Base-by-base conservation (phyloP, 2,329 filamentous ascomycete genomes). In the Camillea tinctor region DNA sequence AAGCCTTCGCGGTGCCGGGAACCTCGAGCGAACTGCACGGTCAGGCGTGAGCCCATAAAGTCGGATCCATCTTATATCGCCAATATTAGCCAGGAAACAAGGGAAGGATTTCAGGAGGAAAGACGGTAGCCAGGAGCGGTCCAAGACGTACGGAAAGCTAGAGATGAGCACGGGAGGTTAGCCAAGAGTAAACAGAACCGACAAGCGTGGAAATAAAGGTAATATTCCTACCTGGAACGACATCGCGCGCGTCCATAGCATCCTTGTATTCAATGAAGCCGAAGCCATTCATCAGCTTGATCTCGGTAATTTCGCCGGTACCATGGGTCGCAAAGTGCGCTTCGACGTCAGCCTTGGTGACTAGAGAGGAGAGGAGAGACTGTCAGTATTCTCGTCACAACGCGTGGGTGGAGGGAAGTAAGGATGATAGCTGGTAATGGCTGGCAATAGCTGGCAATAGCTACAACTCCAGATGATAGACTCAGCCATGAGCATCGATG, bases 191-290 rank as follows among this genome's bases (percentile, higher is more conserved):
- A 52, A 22, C n/a, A n/a, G 13, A 50, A 24, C 21, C 24, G 19
- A 26, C 15, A 36, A 13, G 20, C 17, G 59, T 54, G 49, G n/a
- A 40, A n/a, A n/a, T n/a, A n/a, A 51, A 30, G 49, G 66, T 64
- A 64, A 56, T 59, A 63, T 59, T 61, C 89, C 81, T 86, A 97
- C 95, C 94, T 79, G 95, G 95, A 73, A 99, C 95, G 66, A 99
- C 93, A 80, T 99, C 95, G 75, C 94, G 91, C 69, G 95, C 95
- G 81, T 99, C 95, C 90, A 97, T 92, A 60, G 93, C 88, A 81
- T 98, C 95, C 79, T 97, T 96, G 80, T 98, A 99, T 79, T 99
- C 95, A 76, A 99, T 97, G 83, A 99, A 99, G 76, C 95, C 95
- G 75, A 99, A 99, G 73, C 95, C 95, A 76, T 97, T 98, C 95